Evolutionary conservation across 345 rosid genomes (phyloP).

Genomic region (Ailanthus altissimus): DNA sequence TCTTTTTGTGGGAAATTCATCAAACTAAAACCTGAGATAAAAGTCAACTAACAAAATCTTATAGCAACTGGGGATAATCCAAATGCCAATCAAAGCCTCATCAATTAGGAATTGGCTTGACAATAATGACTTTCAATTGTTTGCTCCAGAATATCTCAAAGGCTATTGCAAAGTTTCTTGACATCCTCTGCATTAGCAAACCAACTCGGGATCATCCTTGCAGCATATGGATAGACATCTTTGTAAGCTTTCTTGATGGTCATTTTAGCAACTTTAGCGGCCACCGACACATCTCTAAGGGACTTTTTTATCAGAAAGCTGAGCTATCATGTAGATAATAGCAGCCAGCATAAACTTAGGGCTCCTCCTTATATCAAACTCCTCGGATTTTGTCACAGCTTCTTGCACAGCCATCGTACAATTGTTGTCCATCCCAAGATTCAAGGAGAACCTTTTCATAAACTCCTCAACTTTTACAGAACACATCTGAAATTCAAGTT

Average conservation of each 20-base stretch:
- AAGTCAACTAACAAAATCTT: not conserved
- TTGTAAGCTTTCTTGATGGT: slow-evolving; percentile 39
- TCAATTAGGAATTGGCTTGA: not conserved
- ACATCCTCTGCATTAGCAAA: slow-evolving; percentile 32
- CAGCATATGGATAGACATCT: slow-evolving; percentile 32
- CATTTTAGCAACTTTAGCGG: slow-evolving; percentile 31
- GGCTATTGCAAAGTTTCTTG: slow-evolving; percentile 6
- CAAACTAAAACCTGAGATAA: too few species aligned
- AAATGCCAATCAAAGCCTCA: not conserved
- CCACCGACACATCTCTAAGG: slow-evolving; percentile 28
- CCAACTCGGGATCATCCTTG: slow-evolving; percentile 36
- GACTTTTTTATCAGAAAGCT: slow-evolving; percentile 26
- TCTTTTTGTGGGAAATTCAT: too few species aligned
- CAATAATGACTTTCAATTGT: not conserved
- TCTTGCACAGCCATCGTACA: slow-evolving; percentile 24
- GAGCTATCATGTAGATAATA: slow-evolving; percentile 23
- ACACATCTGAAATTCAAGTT: not conserved
- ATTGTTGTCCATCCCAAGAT: slow-evolving; percentile 22
- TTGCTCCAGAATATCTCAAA: slow-evolving; percentile 6
- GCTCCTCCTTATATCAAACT: slow-evolving; percentile 26
- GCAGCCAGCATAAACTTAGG: slow-evolving; percentile 22
- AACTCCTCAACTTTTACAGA: not conserved
- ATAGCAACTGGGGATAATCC: not conserved
- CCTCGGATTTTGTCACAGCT: slow-evolving; percentile 18
- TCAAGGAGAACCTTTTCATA: slow-evolving; percentile 22